A percentile compares a stretch with the other conserved stretches of the same genome.
phyloP scores from a whole-genome alignment of 2,329 filamentous ascomycete species.

The Salinomyces thailandicus region DNA sequence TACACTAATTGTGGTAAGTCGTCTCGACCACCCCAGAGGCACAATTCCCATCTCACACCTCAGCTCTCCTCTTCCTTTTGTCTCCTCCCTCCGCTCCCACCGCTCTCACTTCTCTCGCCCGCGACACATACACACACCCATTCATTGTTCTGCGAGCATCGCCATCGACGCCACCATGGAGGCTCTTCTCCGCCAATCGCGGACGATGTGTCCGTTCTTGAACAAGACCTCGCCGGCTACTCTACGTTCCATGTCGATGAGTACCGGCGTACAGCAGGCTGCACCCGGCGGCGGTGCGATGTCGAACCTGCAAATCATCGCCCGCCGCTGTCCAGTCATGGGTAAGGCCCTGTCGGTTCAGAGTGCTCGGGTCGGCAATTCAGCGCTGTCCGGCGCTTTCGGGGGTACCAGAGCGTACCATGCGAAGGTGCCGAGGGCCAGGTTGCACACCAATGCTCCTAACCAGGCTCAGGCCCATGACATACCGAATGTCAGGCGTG shows the following conservation, averaged over 20 bases:
- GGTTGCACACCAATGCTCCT: slow-evolving; percentile 68
- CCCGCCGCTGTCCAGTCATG: slow-evolving; percentile 95
- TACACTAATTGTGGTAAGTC: too few relatives aligned
- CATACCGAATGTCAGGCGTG: slow-evolving; percentile 24
- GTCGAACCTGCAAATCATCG: slow-evolving; percentile 91
- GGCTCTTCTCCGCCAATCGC: slow-evolving; percentile 85
- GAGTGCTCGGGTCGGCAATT: slow-evolving; percentile 40
- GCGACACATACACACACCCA: background rate
- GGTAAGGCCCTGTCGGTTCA: slow-evolving; percentile 84
- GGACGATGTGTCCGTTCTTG: slow-evolving; percentile 94
- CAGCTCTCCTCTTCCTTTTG: too few relatives aligned
- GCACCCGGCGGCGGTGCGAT: slow-evolving; percentile 73
- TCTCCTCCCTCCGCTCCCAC: background rate
- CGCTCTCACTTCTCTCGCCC: background rate
- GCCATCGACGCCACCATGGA: slow-evolving; percentile 55
- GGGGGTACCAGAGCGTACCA: slow-evolving; percentile 41
- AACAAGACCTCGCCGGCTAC: slow-evolving; percentile 88
- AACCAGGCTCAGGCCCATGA: slow-evolving; percentile 73
- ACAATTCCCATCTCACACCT: too few relatives aligned
- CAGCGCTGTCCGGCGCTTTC: slow-evolving; percentile 38
- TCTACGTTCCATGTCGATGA: slow-evolving; percentile 76
- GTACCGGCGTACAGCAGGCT: slow-evolving; percentile 50
- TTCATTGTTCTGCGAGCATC: background rate
- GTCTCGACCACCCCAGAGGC: background rate
- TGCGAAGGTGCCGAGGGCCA: slow-evolving; percentile 50